These are phyloP conservation scores for Santalum album DNA, from an alignment of 164 flowering plant species.

Conservation along the genomic window DNA sequence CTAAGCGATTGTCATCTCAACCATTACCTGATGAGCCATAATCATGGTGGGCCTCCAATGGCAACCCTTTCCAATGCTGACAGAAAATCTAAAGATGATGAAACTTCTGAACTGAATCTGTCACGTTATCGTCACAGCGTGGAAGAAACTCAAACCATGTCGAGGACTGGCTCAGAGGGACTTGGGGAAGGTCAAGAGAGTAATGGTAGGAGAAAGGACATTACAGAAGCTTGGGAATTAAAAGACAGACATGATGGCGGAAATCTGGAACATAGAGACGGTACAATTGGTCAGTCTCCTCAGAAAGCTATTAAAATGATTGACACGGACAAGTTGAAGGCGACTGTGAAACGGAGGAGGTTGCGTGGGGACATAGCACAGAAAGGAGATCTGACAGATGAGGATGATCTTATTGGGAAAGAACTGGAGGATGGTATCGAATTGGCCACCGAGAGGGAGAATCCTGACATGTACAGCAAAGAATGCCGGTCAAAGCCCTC, in stretches of 20 bases:
- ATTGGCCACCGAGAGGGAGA: conserved; percentile 59
- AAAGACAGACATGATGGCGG: conserved; percentile 31
- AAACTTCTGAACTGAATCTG: conserved; percentile 20
- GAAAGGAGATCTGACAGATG: conserved; percentile 63
- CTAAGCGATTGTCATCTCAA: conserved; percentile 26
- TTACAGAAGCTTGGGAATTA: conserved; percentile 29
- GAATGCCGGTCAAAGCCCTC: conserved; percentile 36
- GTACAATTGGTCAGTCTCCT: conserved; percentile 42
- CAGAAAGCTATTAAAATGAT: conserved; percentile 53
- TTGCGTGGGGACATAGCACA: conserved; percentile 37
- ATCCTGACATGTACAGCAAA: conserved; percentile 39
- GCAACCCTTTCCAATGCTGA: conserved; percentile 29
- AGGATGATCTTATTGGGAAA: conserved; percentile 77
- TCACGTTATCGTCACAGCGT: conserved; percentile 16
- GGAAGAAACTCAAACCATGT: conserved; percentile 22
- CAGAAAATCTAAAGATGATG: conserved; percentile 22
- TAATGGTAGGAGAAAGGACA: conserved; percentile 26
- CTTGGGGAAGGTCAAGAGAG: conserved; percentile 27
- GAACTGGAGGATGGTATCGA: conserved; percentile 88
- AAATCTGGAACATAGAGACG: conserved; percentile 35
- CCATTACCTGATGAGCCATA: conserved; percentile 25
- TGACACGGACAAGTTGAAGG: conserved; percentile 75
- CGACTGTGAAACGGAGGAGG: conserved; percentile 57
- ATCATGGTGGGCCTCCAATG: conserved; percentile 27
- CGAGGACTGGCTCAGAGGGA: conserved; percentile 19